A percentile compares a stretch with the other conserved stretches of the same genome.
Evolutionary conservation across 371 early-diverging fungal genomes (phyloP).

Genomic region (Rhizopus microsporus): DNA sequence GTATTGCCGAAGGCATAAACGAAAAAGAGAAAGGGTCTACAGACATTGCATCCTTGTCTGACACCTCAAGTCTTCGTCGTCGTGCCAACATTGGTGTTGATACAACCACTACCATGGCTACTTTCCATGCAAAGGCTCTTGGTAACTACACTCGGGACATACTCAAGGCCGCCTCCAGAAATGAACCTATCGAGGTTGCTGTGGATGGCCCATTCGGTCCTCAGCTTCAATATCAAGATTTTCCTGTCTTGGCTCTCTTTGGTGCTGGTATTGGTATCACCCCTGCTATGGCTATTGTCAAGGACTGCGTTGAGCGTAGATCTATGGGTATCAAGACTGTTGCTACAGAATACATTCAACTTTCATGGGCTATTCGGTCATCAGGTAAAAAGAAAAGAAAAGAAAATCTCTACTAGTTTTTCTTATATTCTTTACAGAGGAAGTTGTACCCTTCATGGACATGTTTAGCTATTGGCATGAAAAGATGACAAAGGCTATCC

Average conservation of each 20-base stretch:
- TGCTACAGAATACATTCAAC: slow-evolving; percentile 37
- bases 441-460: slow-evolving; percentile 34
- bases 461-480: slow-evolving; percentile 34
- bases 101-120: slow-evolving; percentile 21
- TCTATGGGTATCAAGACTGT: slow-evolving; percentile 39
- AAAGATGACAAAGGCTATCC: slow-evolving; percentile 18
- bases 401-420: not conserved
- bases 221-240: slow-evolving; percentile 42
- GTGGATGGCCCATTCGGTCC: slow-evolving; percentile 53
- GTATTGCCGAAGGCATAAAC: slow-evolving; percentile 3
- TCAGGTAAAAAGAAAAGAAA: slow-evolving; percentile 24
- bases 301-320: slow-evolving; percentile 41
- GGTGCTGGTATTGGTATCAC: slow-evolving; percentile 52
- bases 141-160: slow-evolving; percentile 36
- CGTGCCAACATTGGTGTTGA: slow-evolving; percentile 16
- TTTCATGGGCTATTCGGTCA: slow-evolving; percentile 42
- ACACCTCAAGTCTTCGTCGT: slow-evolving; percentile 21
- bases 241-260: slow-evolving; percentile 31
- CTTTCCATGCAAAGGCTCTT: slow-evolving; percentile 47
- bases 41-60: slow-evolving; percentile 15
- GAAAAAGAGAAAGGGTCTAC: slow-evolving; percentile 15
- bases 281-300: slow-evolving; percentile 43
- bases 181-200: slow-evolving; percentile 22
- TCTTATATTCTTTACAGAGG: slow-evolving; percentile 26
- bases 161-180: slow-evolving; percentile 10